Evolutionary conservation across 148 eudicot species (phyloP), one percentile per base, ranked within the genome.

Genomic region (Amaranthus palmeri): DNA sequence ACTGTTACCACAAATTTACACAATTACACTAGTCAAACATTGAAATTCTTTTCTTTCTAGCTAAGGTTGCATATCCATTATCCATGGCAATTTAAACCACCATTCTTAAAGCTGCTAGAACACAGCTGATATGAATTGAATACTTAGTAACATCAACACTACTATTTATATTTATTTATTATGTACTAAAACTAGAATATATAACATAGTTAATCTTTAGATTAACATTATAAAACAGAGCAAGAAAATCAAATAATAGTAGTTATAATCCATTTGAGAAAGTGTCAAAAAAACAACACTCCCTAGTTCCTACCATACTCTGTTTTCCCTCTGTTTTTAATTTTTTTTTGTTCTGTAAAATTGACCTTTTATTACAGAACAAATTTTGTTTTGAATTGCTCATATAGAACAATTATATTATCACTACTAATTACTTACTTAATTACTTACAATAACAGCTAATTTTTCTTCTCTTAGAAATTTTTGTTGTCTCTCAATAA

Each of bases 401-500:
- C 36, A 25, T 25, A 25, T 25, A 25, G 36, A 25, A 25, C 36
- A 25, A 25, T 25, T 25, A 25, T 25, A 25, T 8, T 12, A 6
- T 40, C 10, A 11, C 3, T 6, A 0, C 0, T 15, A 10, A 49
- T 67, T 6, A 67, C 1, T 67, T 52, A 36, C 7, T 60, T 63
- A 57, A 36, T 69, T 78, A 47, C 54, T 74, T 56, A 74, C 43
- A 10, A 79, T 68, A 54, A 79, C 73, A 14, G 69, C 77, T 50
- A 69, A 64, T 74, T 70, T 57, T 49, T 75, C 78, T 67, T 87
- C 83, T 84, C 78, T 46, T 10, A 86, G 45, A 12, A 72, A 61
- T 49, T 59, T 78, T 72, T 78, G 83, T n/a, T 86, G 86, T 52
- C 81, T 72, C 40, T 75, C 77, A 44, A 92, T 92, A 76, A 85